phyloP scores from a whole-genome alignment of 441 rosid species.

The Euphorbia schlechtendalii region DNA sequence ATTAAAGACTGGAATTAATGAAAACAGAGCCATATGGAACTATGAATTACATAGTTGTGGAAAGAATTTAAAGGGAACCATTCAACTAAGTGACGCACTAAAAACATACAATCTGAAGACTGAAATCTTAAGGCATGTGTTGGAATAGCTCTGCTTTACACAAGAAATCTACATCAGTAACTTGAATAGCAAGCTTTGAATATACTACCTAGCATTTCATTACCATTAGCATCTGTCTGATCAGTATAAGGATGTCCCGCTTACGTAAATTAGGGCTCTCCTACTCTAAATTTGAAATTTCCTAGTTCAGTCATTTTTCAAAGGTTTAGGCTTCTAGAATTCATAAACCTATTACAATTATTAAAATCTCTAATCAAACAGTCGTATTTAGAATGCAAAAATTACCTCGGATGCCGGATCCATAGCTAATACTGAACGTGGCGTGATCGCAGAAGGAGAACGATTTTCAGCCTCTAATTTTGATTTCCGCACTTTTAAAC shows the following conservation, averaged over 20 bases:
- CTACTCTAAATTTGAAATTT: neutral
- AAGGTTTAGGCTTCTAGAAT: neutral
- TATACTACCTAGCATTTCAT: neutral
- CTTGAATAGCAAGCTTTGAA: neutral
- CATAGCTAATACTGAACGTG: slow-evolving; percentile 66
- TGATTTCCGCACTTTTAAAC: slow-evolving; percentile 32
- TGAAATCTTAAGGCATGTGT: neutral
- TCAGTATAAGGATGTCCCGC: neutral
- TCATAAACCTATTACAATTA: neutral
- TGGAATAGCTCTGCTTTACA: neutral
- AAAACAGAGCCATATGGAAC: too few relatives aligned
- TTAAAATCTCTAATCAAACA: slow-evolving; percentile 15
- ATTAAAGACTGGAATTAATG: too few relatives aligned
- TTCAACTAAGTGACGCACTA: neutral
- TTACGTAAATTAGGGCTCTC: neutral
- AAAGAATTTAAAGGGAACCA: neutral
- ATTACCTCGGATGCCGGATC: slow-evolving; percentile 71
- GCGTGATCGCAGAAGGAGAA: slow-evolving; percentile 28
- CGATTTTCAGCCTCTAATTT: slow-evolving; percentile 27
- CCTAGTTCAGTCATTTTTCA: neutral
- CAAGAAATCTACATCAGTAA: neutral
- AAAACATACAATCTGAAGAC: too few relatives aligned
- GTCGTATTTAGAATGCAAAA: neutral
- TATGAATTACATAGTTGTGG: neutral
- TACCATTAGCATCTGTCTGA: too few relatives aligned